Evolutionary conservation across 176 grass and related monocot genomes (phyloP), one percentile per base, ranked within the genome.

Genomic region (Carex kokanica): DNA sequence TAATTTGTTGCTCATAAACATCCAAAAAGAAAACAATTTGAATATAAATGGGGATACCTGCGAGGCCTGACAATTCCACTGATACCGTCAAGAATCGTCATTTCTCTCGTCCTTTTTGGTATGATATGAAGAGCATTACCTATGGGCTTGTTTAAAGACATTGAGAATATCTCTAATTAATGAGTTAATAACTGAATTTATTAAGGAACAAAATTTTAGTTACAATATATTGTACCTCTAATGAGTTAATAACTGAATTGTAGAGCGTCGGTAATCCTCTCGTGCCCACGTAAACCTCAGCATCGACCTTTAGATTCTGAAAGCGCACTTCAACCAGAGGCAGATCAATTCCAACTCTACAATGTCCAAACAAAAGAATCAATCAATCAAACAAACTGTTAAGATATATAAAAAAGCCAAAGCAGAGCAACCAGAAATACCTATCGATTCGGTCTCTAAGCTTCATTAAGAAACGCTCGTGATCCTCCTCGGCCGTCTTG

Each of bases 41-140:
- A 25, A 79, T 0, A 18, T 64, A 18, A 71, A 83, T 78, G 73
- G 41, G 87, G 58, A 18, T 55, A 88, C 90, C 84, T 91, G 43
- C 29, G 81, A 77, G 90, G 87, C 60, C 86, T 91, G 83, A 91
- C 83, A 59, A 89, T 81, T 86, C 90, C 90, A 56, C 82, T 86
- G 66, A 89, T 81, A 78, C 82, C 43, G 18, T 88, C 75, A 52
- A 91, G 89, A 66, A 91, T 88, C 60, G 74, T 88, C 10, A 88
- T 25, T 5, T 86, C 67, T 24, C 64, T 86, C 89, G 88, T 91
- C 53, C 86, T 91, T 83, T 52, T 86, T 11, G 89, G 86, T 47
- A 88, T 6, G 20, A 91, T 43, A 64, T 43, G 86, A 14, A 91
- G 86, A 49, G 85, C 29, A 80, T 80, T 91, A 1, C 66, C 86